phyloP scores from a whole-genome alignment of 2,329 filamentous ascomycete genomes.

The Clarireedia homoeocarpa region DNA sequence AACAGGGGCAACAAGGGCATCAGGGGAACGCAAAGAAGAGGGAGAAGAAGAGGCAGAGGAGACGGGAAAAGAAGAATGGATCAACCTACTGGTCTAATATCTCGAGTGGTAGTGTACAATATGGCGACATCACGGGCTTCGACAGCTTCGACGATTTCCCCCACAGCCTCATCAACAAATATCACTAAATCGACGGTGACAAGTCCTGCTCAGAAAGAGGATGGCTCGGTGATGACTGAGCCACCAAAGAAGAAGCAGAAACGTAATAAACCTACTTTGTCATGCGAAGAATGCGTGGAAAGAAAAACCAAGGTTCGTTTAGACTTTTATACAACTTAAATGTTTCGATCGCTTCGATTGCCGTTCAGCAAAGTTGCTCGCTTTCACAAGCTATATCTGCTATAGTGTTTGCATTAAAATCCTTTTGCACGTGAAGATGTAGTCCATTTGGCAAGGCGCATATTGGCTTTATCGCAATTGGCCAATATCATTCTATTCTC shows the following conservation, averaged over 20 bases:
- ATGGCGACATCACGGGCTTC: constrained; percentile 7
- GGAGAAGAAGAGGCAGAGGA: not conserved
- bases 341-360: not conserved
- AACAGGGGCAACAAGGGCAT: not conserved
- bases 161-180: constrained; percentile 16
- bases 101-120: constrained; percentile 13
- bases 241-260: constrained; percentile 60
- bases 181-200: constrained; percentile 6
- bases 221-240: constrained; percentile 9
- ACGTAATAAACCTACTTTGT: constrained; percentile 75
- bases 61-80: constrained; percentile 11
- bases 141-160: constrained; percentile 10
- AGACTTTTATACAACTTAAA: not conserved
- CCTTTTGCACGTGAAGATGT: too few species aligned
- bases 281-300: constrained; percentile 73
- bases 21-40: not conserved
- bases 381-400: not conserved
- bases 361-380: constrained; percentile 1
- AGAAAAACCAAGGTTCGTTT: constrained; percentile 65
- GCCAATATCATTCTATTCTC: too few species aligned
- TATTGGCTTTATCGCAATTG: too few species aligned
- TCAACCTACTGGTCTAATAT: constrained; percentile 6
- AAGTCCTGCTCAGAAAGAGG: constrained; percentile 12
- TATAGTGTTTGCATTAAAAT: not conserved
- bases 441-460: too few species aligned